Base-by-base conservation (phyloP, 768 basidiomycete species). In the Kwoniella dendrophila region DNA sequence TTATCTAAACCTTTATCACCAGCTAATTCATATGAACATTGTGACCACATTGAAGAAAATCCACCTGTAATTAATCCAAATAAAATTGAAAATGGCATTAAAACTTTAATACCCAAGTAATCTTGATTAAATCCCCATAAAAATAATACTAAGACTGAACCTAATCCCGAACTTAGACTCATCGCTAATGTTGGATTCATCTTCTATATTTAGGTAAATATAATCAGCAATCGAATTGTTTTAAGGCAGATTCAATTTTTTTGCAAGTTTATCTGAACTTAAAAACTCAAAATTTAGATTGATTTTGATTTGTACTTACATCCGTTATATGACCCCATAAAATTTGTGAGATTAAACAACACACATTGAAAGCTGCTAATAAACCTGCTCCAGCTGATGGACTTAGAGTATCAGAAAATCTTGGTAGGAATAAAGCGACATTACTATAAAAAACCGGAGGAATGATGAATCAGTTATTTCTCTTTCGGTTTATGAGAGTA, bases 1-100 rank as follows among this genome's bases (percentile, higher is more conserved):
- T 62, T 61, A 40, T 70, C 65, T 1, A 56, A 59, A 4, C 68
- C 68, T 18, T 18, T 18, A 38, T 38, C 36, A 18, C 36, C 36
- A 29, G 60, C 68, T 20, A 70, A 57, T 12, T 26, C 43, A 30
- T 63, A 43, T 1, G 68, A 61, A 27, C 62, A 53, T 41, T 70
- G 65, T 2, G 64, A 70, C 68, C 68, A 70, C 68, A 70, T 70
- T 18, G 62, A 60, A 0, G 68, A 51, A 41, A 66, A 67, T 10
- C 68, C 68, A 24, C 68, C 68, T 1, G 63, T 63, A 2, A 48
- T 51, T 3, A 67, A n/a, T 11, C 64, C 68, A 29, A 70, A 70
- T 16, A 40, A n/a, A 14, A 70, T 36, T 30, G 68, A 64, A 34
- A 70, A 70, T 0, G 65, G 68, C 1, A 60, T 60, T 11, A 70